A percentile compares a stretch with the other conserved stretches of the same genome.
phyloP scores from a whole-genome alignment of 2,329 filamentous ascomycete species.

The Fusarium tupiense region DNA sequence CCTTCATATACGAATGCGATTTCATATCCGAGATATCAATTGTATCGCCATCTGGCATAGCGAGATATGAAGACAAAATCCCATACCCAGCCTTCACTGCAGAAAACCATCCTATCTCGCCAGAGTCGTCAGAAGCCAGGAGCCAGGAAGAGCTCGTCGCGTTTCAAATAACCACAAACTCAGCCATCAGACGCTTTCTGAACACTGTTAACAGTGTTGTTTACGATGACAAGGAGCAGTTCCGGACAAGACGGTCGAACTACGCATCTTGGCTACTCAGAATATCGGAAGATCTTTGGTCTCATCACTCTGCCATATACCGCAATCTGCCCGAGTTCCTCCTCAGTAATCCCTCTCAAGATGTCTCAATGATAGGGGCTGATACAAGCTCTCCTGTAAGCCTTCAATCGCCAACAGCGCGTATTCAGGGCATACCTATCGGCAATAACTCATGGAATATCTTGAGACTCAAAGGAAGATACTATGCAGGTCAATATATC shows the following conservation, averaged over 20 bases:
- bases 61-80: constrained; percentile 42
- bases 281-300: constrained; percentile 41
- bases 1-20: constrained; percentile 46
- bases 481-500: constrained; percentile 46
- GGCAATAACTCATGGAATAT: constrained; percentile 48
- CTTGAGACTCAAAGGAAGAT: constrained; percentile 41
- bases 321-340: constrained; percentile 42
- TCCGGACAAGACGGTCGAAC: constrained; percentile 25
- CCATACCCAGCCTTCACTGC: constrained; percentile 14
- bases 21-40: constrained; percentile 45
- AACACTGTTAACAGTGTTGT: constrained; percentile 46
- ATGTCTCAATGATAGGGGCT: neutral
- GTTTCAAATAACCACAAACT: constrained; percentile 47
- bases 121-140: neutral
- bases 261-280: constrained; percentile 43
- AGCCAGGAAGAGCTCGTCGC: constrained; percentile 41
- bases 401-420: neutral
- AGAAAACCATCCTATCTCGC: fast-evolving
- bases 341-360: neutral
- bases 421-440: neutral
- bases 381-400: neutral
- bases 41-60: constrained; percentile 43
- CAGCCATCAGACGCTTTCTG: constrained; percentile 44
- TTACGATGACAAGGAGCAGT: constrained; percentile 43
- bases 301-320: constrained; percentile 43